Base-by-base conservation (phyloP, 306 rosid genomes). In the Betula pendula region DNA sequence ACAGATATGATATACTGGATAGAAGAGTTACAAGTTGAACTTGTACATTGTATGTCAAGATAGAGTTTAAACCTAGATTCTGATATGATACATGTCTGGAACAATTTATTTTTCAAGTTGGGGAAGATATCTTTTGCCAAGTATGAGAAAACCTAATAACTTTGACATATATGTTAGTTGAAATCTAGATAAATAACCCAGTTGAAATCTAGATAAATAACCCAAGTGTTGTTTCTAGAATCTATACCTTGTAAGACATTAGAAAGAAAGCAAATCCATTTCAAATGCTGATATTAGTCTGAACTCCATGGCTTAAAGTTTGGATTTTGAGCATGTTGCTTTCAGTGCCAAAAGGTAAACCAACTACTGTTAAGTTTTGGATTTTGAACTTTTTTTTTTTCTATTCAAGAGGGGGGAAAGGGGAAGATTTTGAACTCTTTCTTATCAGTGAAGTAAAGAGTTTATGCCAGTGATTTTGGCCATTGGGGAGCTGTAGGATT, bases 41-140 rank as follows among this genome's bases (percentile, higher is more conserved):
- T 48, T 81, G 85, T 87, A 82, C 81, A 84, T 45, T 72, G 80
- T 38, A 10, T 55, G 70, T 33, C 22, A 66, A 5, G 24, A 43
- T 75, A 2, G 62, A 44, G 24, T 83, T 58, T 58, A 40, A 22
- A 49, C 17, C 66, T 13, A 55, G 5, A 58, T 12, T 59, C 35
- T 25, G 12, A 13, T 29, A 15, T 29, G n/a, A 60, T 25, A 3
- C 7, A 13, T 59, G 66, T 2, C 33, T 59, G 62, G 10, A 55
- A 25, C 29, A 13, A 12, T 33, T 17, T 29, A 6, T 6, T 62
- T 62, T 62, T 62, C 33, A 24, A 62, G 44, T 31, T 31, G 1
- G 68, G 68, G 67, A 62, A 33, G 13, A 25, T 62, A 16, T 7
- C 3, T 31, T 62, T 31, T 17, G 16, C 68, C 7, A 2, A 33